Evolutionary conservation across 2,329 filamentous ascomycete genomes (phyloP).

Genomic region (Allantophomopsis cytisporea): DNA sequence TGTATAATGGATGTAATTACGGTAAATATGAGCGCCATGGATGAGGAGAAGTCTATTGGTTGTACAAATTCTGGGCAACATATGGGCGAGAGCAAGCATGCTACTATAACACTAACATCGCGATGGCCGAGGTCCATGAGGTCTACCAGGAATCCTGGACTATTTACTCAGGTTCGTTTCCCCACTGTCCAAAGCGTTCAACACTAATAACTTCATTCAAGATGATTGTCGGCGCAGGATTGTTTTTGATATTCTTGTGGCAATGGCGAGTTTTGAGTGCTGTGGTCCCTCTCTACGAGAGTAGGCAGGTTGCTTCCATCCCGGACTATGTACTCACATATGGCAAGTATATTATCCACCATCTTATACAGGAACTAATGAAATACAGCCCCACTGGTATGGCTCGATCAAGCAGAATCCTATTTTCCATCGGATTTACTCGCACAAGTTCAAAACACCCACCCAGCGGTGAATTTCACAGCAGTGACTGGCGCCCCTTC

Average conservation of each 20-base stretch:
- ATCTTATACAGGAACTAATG: background rate
- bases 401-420: conserved; percentile 30
- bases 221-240: conserved; percentile 2
- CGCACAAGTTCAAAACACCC: conserved; percentile 29
- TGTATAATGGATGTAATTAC: too few species aligned
- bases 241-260: conserved; percentile 7
- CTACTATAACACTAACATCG: background rate
- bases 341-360: conserved; percentile 18
- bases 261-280: conserved; percentile 1
- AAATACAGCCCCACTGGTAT: conserved; percentile 32
- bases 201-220: background rate
- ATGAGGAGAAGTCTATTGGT: too few species aligned
- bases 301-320: conserved; percentile 14
- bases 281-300: conserved; percentile 3
- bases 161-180: background rate
- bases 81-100: background rate
- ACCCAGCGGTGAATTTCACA: conserved; percentile 27
- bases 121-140: too few species aligned
- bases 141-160: too few species aligned
- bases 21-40: too few species aligned
- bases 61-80: background rate
- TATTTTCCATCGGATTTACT: conserved; percentile 35
- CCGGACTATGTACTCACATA: conserved; percentile 29
- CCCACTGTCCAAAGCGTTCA: background rate
- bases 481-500: conserved; percentile 21